Evolutionary conservation across 1,284 basidiomycete genomes (phyloP).

Genomic region (Tilletia caries): DNA sequence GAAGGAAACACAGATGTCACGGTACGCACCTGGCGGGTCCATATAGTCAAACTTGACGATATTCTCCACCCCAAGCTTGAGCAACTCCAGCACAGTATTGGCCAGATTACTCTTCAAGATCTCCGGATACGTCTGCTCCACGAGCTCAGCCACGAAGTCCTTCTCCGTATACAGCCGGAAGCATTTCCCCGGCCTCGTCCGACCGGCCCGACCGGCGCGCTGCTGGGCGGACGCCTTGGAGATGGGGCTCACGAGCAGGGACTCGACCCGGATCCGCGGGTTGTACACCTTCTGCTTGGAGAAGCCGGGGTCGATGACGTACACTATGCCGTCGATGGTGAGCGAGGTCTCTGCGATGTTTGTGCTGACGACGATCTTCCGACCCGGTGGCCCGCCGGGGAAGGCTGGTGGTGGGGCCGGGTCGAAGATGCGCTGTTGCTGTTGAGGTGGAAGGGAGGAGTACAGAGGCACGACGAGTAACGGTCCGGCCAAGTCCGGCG

Average conservation of each 20-base stretch:
- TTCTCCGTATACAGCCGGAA: conserved; percentile 96
- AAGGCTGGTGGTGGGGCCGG: conserved; percentile 67
- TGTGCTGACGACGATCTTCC: conserved; percentile 92
- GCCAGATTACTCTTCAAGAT: conserved; percentile 79
- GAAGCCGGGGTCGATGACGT: conserved; percentile 96
- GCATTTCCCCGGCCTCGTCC: conserved; percentile 93
- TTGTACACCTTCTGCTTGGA: conserved; percentile 98
- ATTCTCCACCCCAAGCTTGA: conserved; percentile 74
- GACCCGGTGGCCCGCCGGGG: conserved; percentile 72
- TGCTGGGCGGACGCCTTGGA: conserved; percentile 96
- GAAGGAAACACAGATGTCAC: neutral
- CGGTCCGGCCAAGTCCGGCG: conserved; percentile 61
- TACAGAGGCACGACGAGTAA: conserved; percentile 86
- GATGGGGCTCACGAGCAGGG: conserved; percentile 86
- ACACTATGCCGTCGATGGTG: conserved; percentile 98
- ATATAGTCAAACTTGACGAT: conserved; percentile 77
- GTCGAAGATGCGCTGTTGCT: conserved; percentile 94
- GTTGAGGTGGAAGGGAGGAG: conserved; percentile 84
- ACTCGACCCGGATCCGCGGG: conserved; percentile 91
- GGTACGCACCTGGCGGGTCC: conserved; percentile 41
- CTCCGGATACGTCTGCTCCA: conserved; percentile 95
- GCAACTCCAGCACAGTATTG: conserved; percentile 88
- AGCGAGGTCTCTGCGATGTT: conserved; percentile 98
- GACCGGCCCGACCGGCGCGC: conserved; percentile 89
- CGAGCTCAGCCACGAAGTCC: conserved; percentile 79